Evolutionary conservation across 164 flowering plant genomes (phyloP).

Genomic region (Buxus sempervirens): DNA sequence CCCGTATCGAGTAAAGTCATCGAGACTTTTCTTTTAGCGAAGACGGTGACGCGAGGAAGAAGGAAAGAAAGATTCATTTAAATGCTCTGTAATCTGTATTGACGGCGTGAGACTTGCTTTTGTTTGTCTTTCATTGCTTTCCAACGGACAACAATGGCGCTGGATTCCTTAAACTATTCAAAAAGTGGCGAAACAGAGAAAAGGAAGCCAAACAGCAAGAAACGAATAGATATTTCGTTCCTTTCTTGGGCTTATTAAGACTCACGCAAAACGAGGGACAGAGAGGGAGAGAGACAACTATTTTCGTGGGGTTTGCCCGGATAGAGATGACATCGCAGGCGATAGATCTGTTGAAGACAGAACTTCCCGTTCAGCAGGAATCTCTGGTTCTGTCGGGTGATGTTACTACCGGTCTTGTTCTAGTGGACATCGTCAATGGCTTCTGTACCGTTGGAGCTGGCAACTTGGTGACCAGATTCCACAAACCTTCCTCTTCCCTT

Average conservation of each 20-base stretch:
- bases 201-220: too few species aligned
- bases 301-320: not conserved
- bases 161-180: too few species aligned
- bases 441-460: conserved; percentile 76
- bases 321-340: conserved; percentile 22
- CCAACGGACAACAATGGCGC: too few species aligned
- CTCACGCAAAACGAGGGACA: too few species aligned
- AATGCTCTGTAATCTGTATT: not conserved
- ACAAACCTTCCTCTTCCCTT: not conserved
- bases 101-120: not conserved
- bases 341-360: conserved; percentile 38
- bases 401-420: conserved; percentile 42
- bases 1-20: too few species aligned
- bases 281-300: not conserved
- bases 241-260: too few species aligned
- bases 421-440: conserved; percentile 63
- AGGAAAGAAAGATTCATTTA: not conserved
- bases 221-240: too few species aligned
- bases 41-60: too few species aligned
- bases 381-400: conserved; percentile 33
- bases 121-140: not conserved
- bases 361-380: conserved; percentile 47
- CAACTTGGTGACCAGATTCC: conserved; percentile 33
- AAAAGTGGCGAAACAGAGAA: too few species aligned
- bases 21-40: too few species aligned